Evolutionary conservation across 768 basidiomycete genomes (phyloP), one percentile per base, ranked within the genome.

Genomic region (Trametes cinnabarina): DNA sequence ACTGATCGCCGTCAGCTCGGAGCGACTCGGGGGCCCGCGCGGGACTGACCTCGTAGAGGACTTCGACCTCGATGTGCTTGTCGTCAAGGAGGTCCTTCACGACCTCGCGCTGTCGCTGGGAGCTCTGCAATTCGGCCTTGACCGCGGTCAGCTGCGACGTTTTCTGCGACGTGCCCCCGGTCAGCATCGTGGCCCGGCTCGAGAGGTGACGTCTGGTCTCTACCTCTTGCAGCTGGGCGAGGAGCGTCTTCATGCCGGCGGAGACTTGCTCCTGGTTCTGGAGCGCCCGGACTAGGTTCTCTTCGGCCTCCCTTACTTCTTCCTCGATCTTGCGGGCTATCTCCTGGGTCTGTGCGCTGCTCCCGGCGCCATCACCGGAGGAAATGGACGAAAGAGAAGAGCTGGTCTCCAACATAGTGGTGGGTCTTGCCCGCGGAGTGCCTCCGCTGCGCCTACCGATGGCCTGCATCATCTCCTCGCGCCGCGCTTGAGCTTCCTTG

Each of bases 41-140:
- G 11, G 12, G 15, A 68, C 80, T 65, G 40, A 94, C 93, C 79
- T 94, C 90, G 63, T 94, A 95, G 82, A 96, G 88, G 69, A 93
- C 90, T 66, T 94, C 91, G 72, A 95, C 90, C 76, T 97, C 94
- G 1, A 85, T 80, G 9, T 87, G 89, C 30, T 85, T 82, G 66
- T 95, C 90, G 17, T 81, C 79, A 14, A 93, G 77, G 26, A 94
- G 78, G 63, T 82, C 83, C 71, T 91, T 91, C 3, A 94, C 82
- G 26, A 93, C 74, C 63, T 90, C 91, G 60, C 85, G 87, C 69
- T 92, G 89, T 17, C 89, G 81, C 62, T 82, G 87, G 17, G 82
- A 72, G 61, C 82, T 85, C 66, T 86, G 82, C 28, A 94, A 76
- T 61, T 93, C 90, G 25, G 80, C 70, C 50, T 79, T 78, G 20